Base-by-base conservation (phyloP, 2,329 filamentous ascomycete genomes). In the Aspergillus sp. region DNA sequence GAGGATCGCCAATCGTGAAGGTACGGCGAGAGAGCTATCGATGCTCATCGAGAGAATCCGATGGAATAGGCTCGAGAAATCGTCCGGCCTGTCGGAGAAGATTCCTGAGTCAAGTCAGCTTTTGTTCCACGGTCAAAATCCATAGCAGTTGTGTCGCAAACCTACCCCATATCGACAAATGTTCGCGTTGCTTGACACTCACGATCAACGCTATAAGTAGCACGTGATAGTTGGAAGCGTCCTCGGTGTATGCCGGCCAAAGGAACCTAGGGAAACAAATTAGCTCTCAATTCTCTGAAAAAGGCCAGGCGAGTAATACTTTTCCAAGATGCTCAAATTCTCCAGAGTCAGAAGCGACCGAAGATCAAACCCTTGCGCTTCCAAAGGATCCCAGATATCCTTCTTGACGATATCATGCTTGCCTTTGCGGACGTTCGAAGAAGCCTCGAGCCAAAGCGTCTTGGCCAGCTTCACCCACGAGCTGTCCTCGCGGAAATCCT, bases 161-260 rank as follows among this genome's bases (percentile, higher is more conserved):
- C 79, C 61, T 69, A 87, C 84, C 78, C 94, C 94, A 98, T 62
- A 86, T 86, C 58, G 88, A 82, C 46, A 97, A 74, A 61, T 86
- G 84, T 64, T 97, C 91, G 55, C 88, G 81, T 61, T 85, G 81
- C 73, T 96, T 97, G 49, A 90, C 83, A 65, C 91, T 94, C 52
- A 86, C 79, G 59, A 98, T 83, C 52, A 96, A 69, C 10, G 86
- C 86, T 60, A 97, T 82, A 52, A 98, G 75, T 32, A 97, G 74
- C 45, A 96, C 85, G 65, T 98, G 91, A 60, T 89, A 84, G 65
- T 98, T 94, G 30, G 91, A 94, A 3, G 88, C 82, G 59, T 93
- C 83, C 53, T 94, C 87, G 8, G 79, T 82, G 65, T 94, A 98
- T 44, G 86, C 88, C 41, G 93, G 93, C 93, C 93, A 98, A 29